phyloP scores from a whole-genome alignment of 164 flowering plant species.

The Dillenia suffruticosa region DNA sequence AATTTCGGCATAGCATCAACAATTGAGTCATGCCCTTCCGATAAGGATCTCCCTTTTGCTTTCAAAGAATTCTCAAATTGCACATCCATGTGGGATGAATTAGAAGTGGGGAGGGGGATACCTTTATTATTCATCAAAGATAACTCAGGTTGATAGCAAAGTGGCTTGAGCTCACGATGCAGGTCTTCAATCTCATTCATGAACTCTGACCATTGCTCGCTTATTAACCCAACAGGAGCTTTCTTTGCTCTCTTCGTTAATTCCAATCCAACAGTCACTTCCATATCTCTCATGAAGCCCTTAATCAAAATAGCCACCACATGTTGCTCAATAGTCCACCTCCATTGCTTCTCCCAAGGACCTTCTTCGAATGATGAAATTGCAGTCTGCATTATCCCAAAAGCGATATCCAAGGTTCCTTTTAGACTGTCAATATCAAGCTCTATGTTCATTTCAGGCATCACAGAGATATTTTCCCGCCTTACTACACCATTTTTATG shows the following conservation, averaged over 20 bases:
- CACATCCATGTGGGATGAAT: conserved; percentile 8
- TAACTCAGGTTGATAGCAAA: conserved; percentile 15
- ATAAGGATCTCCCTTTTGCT: conserved; percentile 5
- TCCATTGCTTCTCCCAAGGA: conserved; percentile 57
- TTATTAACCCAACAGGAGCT: conserved; percentile 5
- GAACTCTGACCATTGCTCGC: conserved; percentile 24
- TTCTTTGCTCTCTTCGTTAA: conserved; percentile 8
- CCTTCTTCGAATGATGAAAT: conserved; percentile 38
- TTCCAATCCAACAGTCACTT: conserved; percentile 20
- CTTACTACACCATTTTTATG: conserved; percentile 2
- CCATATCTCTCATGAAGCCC: conserved; percentile 35
- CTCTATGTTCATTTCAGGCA: conserved; percentile 21
- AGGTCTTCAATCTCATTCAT: conserved; percentile 33
- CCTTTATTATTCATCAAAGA: conserved; percentile 1
- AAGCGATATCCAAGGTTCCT: conserved; percentile 60
- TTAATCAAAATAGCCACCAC: conserved; percentile 20
- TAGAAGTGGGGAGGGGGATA: neutral
- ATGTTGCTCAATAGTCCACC: conserved; percentile 51
- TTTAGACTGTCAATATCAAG: conserved; percentile 57
- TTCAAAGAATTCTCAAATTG: conserved; percentile 8
- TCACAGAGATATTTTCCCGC: conserved; percentile 2
- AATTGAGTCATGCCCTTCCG: conserved; percentile 7
- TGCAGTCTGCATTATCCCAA: conserved; percentile 53
- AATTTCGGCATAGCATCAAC: neutral
- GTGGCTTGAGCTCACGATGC: conserved; percentile 34